phyloP scores from a whole-genome alignment of 257 asterid species.

The Lavandula angustifolia region DNA sequence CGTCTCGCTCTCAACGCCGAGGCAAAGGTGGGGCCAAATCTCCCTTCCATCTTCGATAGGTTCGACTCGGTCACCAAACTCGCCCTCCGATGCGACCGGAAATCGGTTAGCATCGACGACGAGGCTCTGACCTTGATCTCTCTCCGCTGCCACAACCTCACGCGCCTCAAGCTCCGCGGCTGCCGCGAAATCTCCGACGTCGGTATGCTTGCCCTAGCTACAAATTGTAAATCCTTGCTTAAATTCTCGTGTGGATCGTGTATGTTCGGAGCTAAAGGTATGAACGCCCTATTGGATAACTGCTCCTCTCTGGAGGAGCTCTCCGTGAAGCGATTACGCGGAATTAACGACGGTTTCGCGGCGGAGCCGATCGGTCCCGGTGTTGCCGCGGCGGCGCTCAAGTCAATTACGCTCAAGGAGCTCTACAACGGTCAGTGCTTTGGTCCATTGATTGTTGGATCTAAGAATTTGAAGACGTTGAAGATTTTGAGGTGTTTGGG shows the following conservation, averaged over 20 bases:
- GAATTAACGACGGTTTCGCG: slow-evolving; percentile 56
- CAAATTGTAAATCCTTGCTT: slow-evolving; percentile 58
- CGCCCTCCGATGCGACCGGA: slow-evolving; percentile 76
- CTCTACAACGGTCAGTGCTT: slow-evolving; percentile 74
- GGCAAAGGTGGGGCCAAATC: slow-evolving; percentile 36
- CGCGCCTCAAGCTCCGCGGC: slow-evolving; percentile 75
- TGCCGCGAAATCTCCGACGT: slow-evolving; percentile 70
- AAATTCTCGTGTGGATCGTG: slow-evolving; percentile 82
- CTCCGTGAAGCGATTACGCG: slow-evolving; percentile 72
- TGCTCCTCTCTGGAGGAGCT: slow-evolving; percentile 71
- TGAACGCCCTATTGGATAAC: slow-evolving; percentile 71
- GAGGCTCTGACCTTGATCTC: slow-evolving; percentile 56
- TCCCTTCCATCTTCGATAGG: slow-evolving; percentile 51
- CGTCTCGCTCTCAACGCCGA: slow-evolving; percentile 66
- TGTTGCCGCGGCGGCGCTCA: slow-evolving; percentile 54
- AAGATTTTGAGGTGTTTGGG: slow-evolving; percentile 75
- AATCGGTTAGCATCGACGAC: slow-evolving; percentile 59
- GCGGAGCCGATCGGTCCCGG: slow-evolving; percentile 76
- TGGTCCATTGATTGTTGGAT: slow-evolving; percentile 62
- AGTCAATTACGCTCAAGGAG: slow-evolving; percentile 70
- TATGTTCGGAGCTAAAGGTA: slow-evolving; percentile 78
- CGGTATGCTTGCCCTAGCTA: slow-evolving; percentile 62
- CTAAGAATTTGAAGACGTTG: slow-evolving; percentile 58
- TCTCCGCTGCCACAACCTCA: slow-evolving; percentile 55
- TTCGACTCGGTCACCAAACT: slow-evolving; percentile 74